Base-by-base conservation (phyloP, 1,284 basidiomycete genomes). In the Leccinum insolens region DNA sequence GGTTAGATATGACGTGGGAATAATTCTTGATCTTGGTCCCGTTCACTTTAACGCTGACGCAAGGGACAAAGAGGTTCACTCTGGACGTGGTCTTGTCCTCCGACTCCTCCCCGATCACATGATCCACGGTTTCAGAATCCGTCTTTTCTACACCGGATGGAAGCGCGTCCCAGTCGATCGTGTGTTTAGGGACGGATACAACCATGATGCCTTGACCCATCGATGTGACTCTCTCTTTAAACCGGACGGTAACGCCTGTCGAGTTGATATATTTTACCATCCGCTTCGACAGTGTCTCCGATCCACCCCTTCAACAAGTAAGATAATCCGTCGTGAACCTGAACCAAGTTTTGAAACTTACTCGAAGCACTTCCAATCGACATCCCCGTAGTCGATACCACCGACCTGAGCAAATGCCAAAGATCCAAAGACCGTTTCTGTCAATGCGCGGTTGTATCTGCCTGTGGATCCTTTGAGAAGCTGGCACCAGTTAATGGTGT, bases 331-430 rank as follows among this genome's bases (percentile, higher is more conserved):
- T 8, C 3, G 3, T 15, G 15, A 37, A 12, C 5, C 17, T 6
- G 57, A 25, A 39, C 37, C 17, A 59, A 9, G 3, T 28, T 20
- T 12, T 20, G 9, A n/a, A 15, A 68, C 74, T 28, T 49, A 69
- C 68, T 68, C 61, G 28, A 74, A 75, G 22, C 75, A 76, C 58
- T 65, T 72, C 74, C 75, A n/a, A 2, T 75, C 67, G 1, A 74
- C 67, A 1, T 66, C 65, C 3, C 65, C 70, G 22, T 61, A 73
- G 55, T 65, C 31, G 2, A 3, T 64, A 12, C 46, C 20, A 7
- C 61, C 64, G 57, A 67, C 28, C 7, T 64, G 31, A 15, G 72
- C 67, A 14, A 74, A 74, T 22, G 68, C 49, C 60, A 75, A 28
- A 3, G 63, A 44, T 7, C 31, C 52, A 12, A 77, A 63, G 25